Evolutionary conservation across 1,284 basidiomycete species (phyloP).

Genomic region (Sanguinoderma infundibulare): DNA sequence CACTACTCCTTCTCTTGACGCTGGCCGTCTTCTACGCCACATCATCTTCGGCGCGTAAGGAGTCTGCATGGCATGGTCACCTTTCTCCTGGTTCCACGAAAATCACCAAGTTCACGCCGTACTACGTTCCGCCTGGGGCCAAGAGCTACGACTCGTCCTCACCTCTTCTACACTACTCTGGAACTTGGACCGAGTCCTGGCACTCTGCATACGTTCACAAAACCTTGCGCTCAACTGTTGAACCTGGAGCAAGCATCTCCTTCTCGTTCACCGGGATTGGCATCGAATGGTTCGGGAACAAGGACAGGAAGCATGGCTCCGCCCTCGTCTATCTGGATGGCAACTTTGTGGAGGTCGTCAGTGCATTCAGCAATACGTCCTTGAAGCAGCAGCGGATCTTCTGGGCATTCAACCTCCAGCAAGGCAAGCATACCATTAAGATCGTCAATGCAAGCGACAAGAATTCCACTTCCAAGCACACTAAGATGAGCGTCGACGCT

Average conservation of each 20-base stretch:
- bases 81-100: slow-evolving; percentile 53
- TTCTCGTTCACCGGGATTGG: slow-evolving; percentile 72
- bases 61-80: slow-evolving; percentile 71
- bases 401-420: slow-evolving; percentile 57
- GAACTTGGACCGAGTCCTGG: slow-evolving; percentile 58
- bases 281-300: slow-evolving; percentile 77
- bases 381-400: slow-evolving; percentile 67
- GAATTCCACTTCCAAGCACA: slow-evolving; percentile 39
- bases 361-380: slow-evolving; percentile 47
- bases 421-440: slow-evolving; percentile 63
- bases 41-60: slow-evolving; percentile 24
- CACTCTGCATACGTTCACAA: slow-evolving; percentile 54
- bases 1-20: slow-evolving; percentile 28
- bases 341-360: slow-evolving; percentile 44
- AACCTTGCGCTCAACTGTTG: slow-evolving; percentile 54
- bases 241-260: slow-evolving; percentile 53
- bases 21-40: slow-evolving; percentile 29
- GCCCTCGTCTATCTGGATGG: slow-evolving; percentile 66
- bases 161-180: slow-evolving; percentile 62
- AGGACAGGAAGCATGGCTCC: slow-evolving; percentile 55
- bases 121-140: slow-evolving; percentile 73
- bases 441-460: slow-evolving; percentile 59
- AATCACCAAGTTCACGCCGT: slow-evolving; percentile 58
- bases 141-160: slow-evolving; percentile 72
- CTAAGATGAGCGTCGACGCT: slow-evolving; percentile 62